Evolutionary conservation across 148 eudicot species (phyloP).

Genomic region (Limonium bicolor): DNA sequence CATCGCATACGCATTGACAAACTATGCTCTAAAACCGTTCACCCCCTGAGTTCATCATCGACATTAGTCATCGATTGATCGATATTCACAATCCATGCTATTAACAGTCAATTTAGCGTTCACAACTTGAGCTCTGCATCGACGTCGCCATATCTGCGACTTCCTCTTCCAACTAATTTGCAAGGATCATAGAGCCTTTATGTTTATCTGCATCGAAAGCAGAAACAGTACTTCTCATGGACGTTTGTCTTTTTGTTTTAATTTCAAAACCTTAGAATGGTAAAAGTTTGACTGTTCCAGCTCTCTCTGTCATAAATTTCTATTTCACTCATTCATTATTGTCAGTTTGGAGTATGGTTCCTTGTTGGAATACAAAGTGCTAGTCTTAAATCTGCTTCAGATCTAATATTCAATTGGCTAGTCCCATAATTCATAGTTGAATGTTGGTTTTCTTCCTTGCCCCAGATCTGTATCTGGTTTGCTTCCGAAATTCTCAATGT

Average conservation of each 20-base stretch:
- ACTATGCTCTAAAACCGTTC: slow-evolving; percentile 4
- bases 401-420: no score
- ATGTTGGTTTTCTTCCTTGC: no score
- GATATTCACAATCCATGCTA: slow-evolving; percentile 27
- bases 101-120: slow-evolving; percentile 26
- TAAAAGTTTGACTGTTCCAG: slow-evolving; percentile 14
- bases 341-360: no score
- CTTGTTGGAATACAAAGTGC: no score
- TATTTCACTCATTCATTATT: no score
- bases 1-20: slow-evolving; percentile 34
- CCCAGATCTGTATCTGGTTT: no score
- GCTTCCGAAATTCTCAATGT: no score
- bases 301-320: no score
- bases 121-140: slow-evolving; percentile 35
- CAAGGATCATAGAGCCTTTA: slow-evolving; percentile 31
- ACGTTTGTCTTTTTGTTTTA: slow-evolving; percentile 20
- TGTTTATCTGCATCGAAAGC: slow-evolving; percentile 24
- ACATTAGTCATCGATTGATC: slow-evolving; percentile 7
- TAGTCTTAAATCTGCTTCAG: no score
- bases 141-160: slow-evolving; percentile 28
- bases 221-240: slow-evolving; percentile 16
- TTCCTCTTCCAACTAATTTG: slow-evolving; percentile 30
- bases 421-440: no score
- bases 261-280: slow-evolving; percentile 21
- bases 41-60: slow-evolving; percentile 6